These are phyloP conservation scores for Neophaeococcomyces mojaviensis DNA, from an alignment of 2,329 filamentous ascomycete species.

Conservation along the genomic window DNA sequence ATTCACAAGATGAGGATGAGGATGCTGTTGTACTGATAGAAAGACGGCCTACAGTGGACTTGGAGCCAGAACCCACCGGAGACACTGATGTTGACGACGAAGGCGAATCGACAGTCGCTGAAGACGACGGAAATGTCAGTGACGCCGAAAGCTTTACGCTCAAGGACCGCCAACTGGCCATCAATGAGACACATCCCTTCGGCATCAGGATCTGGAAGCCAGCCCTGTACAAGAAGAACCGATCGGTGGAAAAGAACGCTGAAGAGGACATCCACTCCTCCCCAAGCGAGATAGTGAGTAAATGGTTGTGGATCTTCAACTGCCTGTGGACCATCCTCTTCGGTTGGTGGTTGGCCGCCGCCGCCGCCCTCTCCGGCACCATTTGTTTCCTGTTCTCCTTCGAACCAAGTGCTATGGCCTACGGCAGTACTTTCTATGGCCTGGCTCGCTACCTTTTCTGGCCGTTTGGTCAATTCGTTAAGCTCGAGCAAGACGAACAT, in stretches of 20 bases:
- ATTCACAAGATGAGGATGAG: conserved; percentile 32
- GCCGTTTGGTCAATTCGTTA: conserved; percentile 93
- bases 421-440: conserved; percentile 77
- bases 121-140: conserved; percentile 65
- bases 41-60: background rate
- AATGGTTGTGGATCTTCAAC: conserved; percentile 81
- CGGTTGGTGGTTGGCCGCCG: conserved; percentile 87
- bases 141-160: conserved; percentile 97
- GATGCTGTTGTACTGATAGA: conserved; percentile 31
- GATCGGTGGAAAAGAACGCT: conserved; percentile 91
- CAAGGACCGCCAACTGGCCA: conserved; percentile 92
- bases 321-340: conserved; percentile 83
- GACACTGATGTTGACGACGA: conserved; percentile 35
- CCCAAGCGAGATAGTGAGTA: conserved; percentile 77
- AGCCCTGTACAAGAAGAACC: conserved; percentile 92
- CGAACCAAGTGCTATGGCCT: conserved; percentile 71
- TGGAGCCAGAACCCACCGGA: conserved; percentile 24
- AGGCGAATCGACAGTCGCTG: conserved; percentile 47
- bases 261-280: conserved; percentile 96
- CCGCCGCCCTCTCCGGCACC: conserved; percentile 65
- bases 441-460: conserved; percentile 84
- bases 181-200: conserved; percentile 97
- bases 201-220: conserved; percentile 99
- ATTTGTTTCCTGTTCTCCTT: conserved; percentile 75
- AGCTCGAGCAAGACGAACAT: conserved; percentile 84